Conservation (phyloP, 352 stramenopile genomes). For the Saprolegnia parasitica region DNA sequence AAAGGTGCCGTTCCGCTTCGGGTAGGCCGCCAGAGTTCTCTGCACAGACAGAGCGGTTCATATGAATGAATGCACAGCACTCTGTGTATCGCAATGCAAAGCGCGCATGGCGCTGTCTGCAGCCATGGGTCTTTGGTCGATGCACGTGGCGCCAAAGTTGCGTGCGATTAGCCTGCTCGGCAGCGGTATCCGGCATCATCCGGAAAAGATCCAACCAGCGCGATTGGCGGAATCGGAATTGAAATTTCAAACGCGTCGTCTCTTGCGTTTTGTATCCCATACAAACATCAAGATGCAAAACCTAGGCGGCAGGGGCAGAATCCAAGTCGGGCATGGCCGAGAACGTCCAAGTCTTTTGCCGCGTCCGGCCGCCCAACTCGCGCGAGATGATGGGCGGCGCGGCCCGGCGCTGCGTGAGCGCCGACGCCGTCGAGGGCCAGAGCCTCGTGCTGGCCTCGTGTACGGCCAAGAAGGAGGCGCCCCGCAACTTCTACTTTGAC, state of each 20-base stretch:
- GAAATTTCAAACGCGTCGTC: neutral
- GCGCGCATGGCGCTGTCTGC: too few species aligned
- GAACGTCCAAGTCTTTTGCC: constrained; percentile 86
- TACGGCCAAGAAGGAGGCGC: constrained; percentile 55
- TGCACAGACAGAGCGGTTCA: too few species aligned
- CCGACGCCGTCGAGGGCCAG: constrained; percentile 25
- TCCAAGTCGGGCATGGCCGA: constrained; percentile 34
- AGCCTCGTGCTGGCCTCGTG: constrained; percentile 29
- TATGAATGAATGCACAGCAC: too few species aligned
- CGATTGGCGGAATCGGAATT: neutral
- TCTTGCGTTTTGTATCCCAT: neutral
- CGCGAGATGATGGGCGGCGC: constrained; percentile 37
- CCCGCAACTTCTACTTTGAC: constrained; percentile 89
- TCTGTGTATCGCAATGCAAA: too few species aligned
- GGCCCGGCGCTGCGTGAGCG: constrained; percentile 32
- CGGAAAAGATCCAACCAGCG: neutral
- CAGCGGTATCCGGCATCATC: neutral
- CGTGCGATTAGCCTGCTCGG: neutral
- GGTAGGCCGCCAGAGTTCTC: too few species aligned
- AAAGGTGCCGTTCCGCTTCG: too few species aligned
- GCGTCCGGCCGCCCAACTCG: constrained; percentile 76
- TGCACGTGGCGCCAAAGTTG: neutral
- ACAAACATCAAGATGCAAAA: neutral
- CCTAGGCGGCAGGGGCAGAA: neutral
- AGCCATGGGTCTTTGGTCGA: too few species aligned